Evolutionary conservation across 257 asterid genomes (phyloP), one percentile per base, ranked within the genome.

Genomic region (Hygrophila difformis): DNA sequence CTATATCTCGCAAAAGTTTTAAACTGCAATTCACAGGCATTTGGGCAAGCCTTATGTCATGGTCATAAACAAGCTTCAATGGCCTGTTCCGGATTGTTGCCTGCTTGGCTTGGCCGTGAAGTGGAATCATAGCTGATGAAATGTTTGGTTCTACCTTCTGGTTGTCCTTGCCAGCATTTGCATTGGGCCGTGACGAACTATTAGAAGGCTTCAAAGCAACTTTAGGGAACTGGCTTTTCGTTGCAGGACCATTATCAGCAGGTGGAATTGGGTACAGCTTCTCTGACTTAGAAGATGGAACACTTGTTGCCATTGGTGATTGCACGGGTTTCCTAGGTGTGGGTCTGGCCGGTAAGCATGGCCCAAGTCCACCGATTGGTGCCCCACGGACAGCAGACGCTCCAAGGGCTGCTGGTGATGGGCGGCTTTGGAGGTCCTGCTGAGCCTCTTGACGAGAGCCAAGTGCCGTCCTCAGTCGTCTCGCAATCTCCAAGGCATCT

Each of bases 321-420:
- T 72, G 19, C 2, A 57, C 57, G 1, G 78, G 62, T 71, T 86
- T 91, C 81, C 79, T 86, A 9, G 93, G 61, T 3, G 51, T 76
- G 4, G 93, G 80, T 44, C 96, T 67, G 38, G 96, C 88, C 1
- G 98, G 95, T 70, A 91, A 64, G 59, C 98, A 82, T 11, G 98
- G 95, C 0, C 96, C 95, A 26, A 82, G 80, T 18, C 98, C 98
- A 11, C 74, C 85, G 61, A 86, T 67, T 6, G 98, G 94, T 16
- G 94, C 94, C 50, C 94, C 94, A 20, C 94, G 89, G 17, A 87
- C 86, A 0, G 98, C 98, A 54, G 98, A 91, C 33, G 98, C 98
- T 31, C 98, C 98, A 36, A 91, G 87, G 7, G 98, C 98, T 6
- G 98, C 98, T 9, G 96, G 98, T 1, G 98, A 91, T 4, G 98